A percentile compares a stretch with the other conserved stretches of the same genome.
phyloP scores from a whole-genome alignment of 805 yeast genomes.

The Candida awuae region DNA sequence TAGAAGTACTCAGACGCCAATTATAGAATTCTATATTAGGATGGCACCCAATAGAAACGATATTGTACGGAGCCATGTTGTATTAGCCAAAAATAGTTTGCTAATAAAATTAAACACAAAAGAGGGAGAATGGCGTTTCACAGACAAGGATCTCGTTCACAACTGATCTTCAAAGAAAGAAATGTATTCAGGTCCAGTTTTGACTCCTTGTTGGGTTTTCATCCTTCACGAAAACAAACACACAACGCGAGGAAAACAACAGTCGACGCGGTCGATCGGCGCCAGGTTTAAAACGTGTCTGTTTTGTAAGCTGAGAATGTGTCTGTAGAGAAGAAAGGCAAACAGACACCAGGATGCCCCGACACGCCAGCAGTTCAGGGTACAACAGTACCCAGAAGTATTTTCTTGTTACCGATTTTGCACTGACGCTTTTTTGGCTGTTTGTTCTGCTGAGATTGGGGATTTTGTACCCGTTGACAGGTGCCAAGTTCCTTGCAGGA shows the following conservation, averaged over 20 bases:
- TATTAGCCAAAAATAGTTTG: too few relatives aligned
- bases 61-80: constrained; percentile 7
- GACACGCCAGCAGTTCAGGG: background rate
- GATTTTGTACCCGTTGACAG: constrained; percentile 55
- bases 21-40: constrained; percentile 54
- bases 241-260: too few relatives aligned
- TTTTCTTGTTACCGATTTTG: constrained; percentile 18
- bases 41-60: constrained; percentile 35
- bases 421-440: constrained; percentile 38
- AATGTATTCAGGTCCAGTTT: too few relatives aligned
- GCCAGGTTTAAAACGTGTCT: too few relatives aligned
- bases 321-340: background rate
- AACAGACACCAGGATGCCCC: constrained; percentile 1
- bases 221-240: too few relatives aligned
- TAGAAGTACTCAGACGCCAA: constrained; percentile 46
- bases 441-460: constrained; percentile 42
- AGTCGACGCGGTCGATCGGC: too few relatives aligned
- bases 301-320: too few relatives aligned
- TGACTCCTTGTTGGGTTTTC: too few relatives aligned
- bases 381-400: constrained; percentile 22
- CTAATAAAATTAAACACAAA: too few relatives aligned
- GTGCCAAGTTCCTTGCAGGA: constrained; percentile 55
- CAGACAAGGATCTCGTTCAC: too few relatives aligned
- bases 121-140: too few relatives aligned
- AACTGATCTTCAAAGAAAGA: too few relatives aligned